Conservation (phyloP, 2,329 filamentous ascomycete species). For the Pestalotiopsis sp. region DNA sequence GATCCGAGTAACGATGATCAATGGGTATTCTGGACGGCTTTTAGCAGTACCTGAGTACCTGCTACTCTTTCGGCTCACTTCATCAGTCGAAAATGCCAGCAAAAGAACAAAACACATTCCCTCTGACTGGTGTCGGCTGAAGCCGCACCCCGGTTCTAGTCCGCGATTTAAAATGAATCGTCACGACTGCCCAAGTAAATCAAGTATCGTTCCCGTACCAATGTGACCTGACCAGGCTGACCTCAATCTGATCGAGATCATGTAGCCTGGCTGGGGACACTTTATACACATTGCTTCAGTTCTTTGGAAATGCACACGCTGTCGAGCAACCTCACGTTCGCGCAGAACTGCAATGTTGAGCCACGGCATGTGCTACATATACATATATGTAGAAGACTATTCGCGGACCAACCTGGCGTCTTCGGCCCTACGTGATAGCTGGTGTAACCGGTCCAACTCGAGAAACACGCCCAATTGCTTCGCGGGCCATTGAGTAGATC, state of each 20-base stretch:
- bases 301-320: too few species aligned
- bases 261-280: not conserved
- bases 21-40: not conserved
- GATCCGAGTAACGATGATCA: too few species aligned
- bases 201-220: not conserved
- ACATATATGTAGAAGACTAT: not conserved
- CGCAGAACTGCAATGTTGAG: too few species aligned
- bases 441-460: not conserved
- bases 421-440: not conserved
- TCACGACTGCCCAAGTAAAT: not conserved
- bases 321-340: too few species aligned
- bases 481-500: too few species aligned
- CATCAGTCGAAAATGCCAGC: not conserved
- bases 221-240: slow-evolving; percentile 1
- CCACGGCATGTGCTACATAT: too few species aligned
- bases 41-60: not conserved
- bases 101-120: not conserved
- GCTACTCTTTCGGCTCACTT: not conserved
- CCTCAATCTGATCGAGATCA: not conserved
- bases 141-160: not conserved
- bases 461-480: too few species aligned
- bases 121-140: not conserved
- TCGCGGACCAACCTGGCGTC: not conserved
- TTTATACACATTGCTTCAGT: not conserved
- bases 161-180: slow-evolving; percentile 6